Evolutionary conservation across 768 basidiomycete genomes (phyloP), one percentile per base, ranked within the genome.

Genomic region (Guyanaporus albipodus): DNA sequence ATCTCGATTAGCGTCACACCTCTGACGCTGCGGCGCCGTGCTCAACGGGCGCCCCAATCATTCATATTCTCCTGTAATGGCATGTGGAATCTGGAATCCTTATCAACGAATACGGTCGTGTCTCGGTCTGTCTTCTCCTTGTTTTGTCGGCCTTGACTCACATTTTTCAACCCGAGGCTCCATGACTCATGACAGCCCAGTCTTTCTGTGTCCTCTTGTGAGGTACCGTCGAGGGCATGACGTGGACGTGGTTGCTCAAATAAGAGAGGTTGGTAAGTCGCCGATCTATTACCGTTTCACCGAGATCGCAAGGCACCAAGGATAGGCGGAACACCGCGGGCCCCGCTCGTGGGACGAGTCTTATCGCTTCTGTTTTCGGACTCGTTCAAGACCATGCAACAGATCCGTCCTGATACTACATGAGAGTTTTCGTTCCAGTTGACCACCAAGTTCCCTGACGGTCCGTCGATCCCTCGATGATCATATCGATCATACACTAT

Each of bases 401-500:
- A 35, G 40, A 54, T 57, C 37, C 14, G 21, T 28, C 37, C 37
- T 40, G 53, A 44, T 57, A 39, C 45, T 28, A 40, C 19, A 35
- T 45, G 35, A 31, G 24, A 18, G 17, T 18, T 34, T 33, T 38
- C 35, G 24, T 42, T 36, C 38, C 34, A 39, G 35, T 37, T n/a
- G n/a, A n/a, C n/a, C n/a, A n/a, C n/a, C n/a, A n/a, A n/a, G n/a
- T n/a, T n/a, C n/a, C n/a, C n/a, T 46, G 37, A 34, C 31, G 33
- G 42, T 12, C 41, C 18, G 56, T 49, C 52, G 44, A 47, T 55
- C 56, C n/a, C n/a, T n/a, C n/a, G n/a, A n/a, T n/a, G n/a, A n/a
- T n/a, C n/a, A n/a, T n/a, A n/a, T n/a, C n/a, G n/a, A n/a, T n/a
- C 44, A 28, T 19, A 14, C 24, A 10, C 8, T 17, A 6, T 14